Base-by-base conservation (phyloP, 2,329 filamentous ascomycete species). In the Sclerotinia minor region DNA sequence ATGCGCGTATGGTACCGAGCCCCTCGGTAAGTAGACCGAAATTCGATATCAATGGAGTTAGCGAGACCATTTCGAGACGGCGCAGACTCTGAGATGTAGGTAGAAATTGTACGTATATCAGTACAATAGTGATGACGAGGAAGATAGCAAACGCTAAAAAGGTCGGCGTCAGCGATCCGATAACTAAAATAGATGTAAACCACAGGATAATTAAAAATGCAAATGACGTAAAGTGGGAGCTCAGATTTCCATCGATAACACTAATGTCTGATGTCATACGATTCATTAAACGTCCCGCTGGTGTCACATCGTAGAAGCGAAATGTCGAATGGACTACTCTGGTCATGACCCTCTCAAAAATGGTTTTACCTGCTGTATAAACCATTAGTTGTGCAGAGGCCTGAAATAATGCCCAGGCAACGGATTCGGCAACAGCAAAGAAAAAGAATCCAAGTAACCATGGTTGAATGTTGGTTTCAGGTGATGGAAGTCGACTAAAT, bases 281-380 rank as follows among this genome's bases (percentile, higher is more conserved):
- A 77, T 97, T 97, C 91, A 97, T 97, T 70, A 97, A 81, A 58
- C 94, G 87, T 0, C 94, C 94, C 0, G 96, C 89, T 0, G 94
- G 94, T 0, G 94, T 97, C 21, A 92, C 87, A 76, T 97, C 94
- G 79, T 96, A 95, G 78, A 94, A 97, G 1, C 92, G 87, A 79
- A 97, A 96, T 0, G 89, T 94, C 0, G 93, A 91, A 73, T 88
- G 86, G 75, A 89, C 90, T 61, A 97, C 91, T 64, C 85, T 86
- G 1, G 84, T 80, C 79, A 97, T 87, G 26, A 92, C 91, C 50
- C 87, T 83, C 69, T 82, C 82, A 78, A 97, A 97, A 61, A 97
- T 85, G 8, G 83, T 81, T 73, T 89, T 91, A 0, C 91, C 92
- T 0, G 93, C 92, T 44, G 85, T 85, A 76, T 95, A 94, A 29